Percentiles rank a stretch among this genome's conserved stretches.
These are phyloP conservation scores for Thelonectria rubi DNA, from an alignment of 2,329 filamentous ascomycete species.

Conservation along the genomic window DNA sequence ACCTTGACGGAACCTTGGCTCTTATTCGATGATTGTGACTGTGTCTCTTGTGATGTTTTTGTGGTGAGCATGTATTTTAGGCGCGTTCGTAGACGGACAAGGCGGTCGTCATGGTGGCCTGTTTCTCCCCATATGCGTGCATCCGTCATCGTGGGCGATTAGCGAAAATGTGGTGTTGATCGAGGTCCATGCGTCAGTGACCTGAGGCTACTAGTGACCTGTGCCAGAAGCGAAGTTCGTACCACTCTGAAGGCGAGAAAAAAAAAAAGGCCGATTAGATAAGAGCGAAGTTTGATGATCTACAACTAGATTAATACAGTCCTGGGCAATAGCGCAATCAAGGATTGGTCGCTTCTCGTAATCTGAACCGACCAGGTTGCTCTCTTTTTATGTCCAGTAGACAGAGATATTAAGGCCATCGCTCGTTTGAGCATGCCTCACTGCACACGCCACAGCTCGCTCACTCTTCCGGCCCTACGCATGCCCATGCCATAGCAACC, in stretches of 20 bases:
- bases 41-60: not conserved
- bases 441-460: not conserved
- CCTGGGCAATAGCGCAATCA: too few relatives aligned
- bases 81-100: not conserved
- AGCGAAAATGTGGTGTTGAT: not conserved
- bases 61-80: not conserved
- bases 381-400: not conserved
- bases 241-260: too few relatives aligned
- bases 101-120: too few relatives aligned
- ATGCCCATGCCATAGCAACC: not conserved
- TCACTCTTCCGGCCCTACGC: not conserved
- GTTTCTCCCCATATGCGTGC: too few relatives aligned
- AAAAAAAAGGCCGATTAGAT: too few relatives aligned
- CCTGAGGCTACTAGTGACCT: too few relatives aligned
- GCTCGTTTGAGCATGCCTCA: not conserved
- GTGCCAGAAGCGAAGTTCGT: too few relatives aligned
- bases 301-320: too few relatives aligned
- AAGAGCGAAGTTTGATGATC: too few relatives aligned
- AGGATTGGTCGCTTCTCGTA: too few relatives aligned
- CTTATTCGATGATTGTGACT: not conserved
- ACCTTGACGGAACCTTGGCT: slow-evolving; percentile 15
- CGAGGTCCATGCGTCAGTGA: too few relatives aligned
- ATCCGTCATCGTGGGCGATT: too few relatives aligned
- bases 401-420: not conserved
- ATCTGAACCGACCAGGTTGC: not conserved